Percentiles rank a stretch among this genome's conserved stretches.
These are phyloP conservation scores for Anthracocystis setariae DNA, from an alignment of 1,284 basidiomycete species.

Conservation along the genomic window DNA sequence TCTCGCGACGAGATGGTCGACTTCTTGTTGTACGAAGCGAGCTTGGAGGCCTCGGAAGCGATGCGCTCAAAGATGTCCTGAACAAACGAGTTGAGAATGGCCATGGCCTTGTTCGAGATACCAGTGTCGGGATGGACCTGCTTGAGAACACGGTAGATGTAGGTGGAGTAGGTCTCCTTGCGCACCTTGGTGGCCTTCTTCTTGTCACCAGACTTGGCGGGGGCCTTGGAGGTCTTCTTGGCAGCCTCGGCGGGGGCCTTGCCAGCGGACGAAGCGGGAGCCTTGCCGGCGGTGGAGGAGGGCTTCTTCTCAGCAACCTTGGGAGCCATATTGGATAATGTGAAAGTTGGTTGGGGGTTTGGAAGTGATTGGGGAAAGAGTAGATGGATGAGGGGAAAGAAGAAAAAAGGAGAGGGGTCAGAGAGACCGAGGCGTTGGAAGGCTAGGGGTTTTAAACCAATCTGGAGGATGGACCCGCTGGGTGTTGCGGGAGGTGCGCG, in stretches of 20 bases:
- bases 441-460: constrained; percentile 45
- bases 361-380: constrained; percentile 26
- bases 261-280: constrained; percentile 71
- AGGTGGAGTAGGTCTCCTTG: constrained; percentile 72
- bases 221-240: constrained; percentile 71
- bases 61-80: constrained; percentile 71
- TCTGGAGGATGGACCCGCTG: constrained; percentile 1
- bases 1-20: constrained; percentile 68
- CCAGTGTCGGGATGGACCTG: constrained; percentile 71
- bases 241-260: constrained; percentile 72
- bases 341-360: constrained; percentile 19
- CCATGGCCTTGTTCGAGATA: constrained; percentile 71
- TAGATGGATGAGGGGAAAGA: constrained; percentile 40
- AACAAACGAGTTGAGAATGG: constrained; percentile 69
- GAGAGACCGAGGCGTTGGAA: constrained; percentile 10
- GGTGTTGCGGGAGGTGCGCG: too few species aligned
- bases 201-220: constrained; percentile 72
- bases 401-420: constrained; percentile 25
- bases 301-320: constrained; percentile 70
- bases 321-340: constrained; percentile 57
- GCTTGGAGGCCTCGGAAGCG: constrained; percentile 68
- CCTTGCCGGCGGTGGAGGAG: constrained; percentile 73
- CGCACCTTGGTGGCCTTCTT: constrained; percentile 75
- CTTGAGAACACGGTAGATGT: constrained; percentile 73
- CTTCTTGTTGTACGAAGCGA: constrained; percentile 68